Base-by-base conservation (phyloP, 371 early-diverging fungal species). In the Rhizomucor miehei region DNA sequence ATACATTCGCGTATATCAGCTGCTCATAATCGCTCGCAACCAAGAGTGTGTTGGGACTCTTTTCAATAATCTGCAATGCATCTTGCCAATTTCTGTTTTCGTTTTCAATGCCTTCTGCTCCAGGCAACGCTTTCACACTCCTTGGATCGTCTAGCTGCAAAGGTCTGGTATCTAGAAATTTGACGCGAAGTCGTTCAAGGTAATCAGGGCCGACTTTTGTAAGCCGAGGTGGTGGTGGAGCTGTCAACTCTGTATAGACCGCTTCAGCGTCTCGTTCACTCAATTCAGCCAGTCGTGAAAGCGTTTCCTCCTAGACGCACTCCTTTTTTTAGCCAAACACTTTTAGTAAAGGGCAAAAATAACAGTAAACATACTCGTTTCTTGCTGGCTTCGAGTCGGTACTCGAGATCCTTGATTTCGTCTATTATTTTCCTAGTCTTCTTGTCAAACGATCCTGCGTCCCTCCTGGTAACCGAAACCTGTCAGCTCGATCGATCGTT, bases 1-100 rank as follows among this genome's bases (percentile, higher is more conserved):
- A n/a, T 62, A 61, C 70, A 65, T 91, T 92, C 23, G 83, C 82
- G 54, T 87, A 87, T 9, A 93, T 85, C 35, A 91, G 77, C 20
- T 86, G 67, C 45, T 81, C 84, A 68, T 86, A 86, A 24, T 72
- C 65, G 25, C 29, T 29, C 5, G 29, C 29, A 29, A 29, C 65
- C 34, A 16, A 51, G 17, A 19, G 50, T 38, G 17, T 38, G 34
- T 43, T 20, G 43, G 25, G 13, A 9, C 29, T 19, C 3, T 48
- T 16, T 2, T 48, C 16, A 29, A 34, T 48, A 8, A 29, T 29
- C 8, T 29, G 29, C 29, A 29, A 29, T 29, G 29, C 29, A 29
- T 29, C 35, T 48, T 21, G 29, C 21, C 35, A n/a, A 40, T 21
- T 23, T 13, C 19, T 44, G 34, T 8, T 21, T 44, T 8, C n/a